phyloP scores from a whole-genome alignment of 768 basidiomycete genomes.

The Tricholoma terreum region DNA sequence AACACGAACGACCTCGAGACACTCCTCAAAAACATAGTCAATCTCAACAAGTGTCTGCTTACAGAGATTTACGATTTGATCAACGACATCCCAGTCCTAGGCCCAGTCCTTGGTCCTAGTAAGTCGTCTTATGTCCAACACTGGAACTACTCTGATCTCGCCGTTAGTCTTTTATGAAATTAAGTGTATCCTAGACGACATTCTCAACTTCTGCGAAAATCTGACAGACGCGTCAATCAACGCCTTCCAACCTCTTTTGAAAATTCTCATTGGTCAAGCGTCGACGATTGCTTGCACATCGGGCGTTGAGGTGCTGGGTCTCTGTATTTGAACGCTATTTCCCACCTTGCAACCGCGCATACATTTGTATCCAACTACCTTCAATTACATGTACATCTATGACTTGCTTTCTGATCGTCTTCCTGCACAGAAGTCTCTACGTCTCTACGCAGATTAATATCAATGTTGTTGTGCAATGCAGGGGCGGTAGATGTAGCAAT shows the following conservation, averaged over 20 bases:
- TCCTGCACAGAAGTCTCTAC: slow-evolving; percentile 10
- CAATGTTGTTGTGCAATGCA: slow-evolving; percentile 1
- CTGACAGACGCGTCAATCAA: slow-evolving; percentile 46
- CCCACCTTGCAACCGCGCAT: slow-evolving; percentile 22
- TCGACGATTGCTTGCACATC: slow-evolving; percentile 25
- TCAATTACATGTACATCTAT: slow-evolving; percentile 20
- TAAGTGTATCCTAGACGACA: slow-evolving; percentile 56
- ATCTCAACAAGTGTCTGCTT: slow-evolving; percentile 47
- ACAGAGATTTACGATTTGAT: slow-evolving; percentile 29
- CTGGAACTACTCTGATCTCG: slow-evolving; percentile 1
- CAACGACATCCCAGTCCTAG: slow-evolving; percentile 41
- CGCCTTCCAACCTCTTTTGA: slow-evolving; percentile 35
- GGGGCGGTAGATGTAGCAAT: not conserved
- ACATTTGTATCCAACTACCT: slow-evolving; percentile 28
- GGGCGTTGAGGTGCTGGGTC: slow-evolving; percentile 25
- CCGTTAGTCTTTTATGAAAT: slow-evolving; percentile 51
- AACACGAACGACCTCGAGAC: slow-evolving; percentile 39
- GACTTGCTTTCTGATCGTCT: slow-evolving; percentile 13
- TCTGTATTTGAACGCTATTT: slow-evolving; percentile 25
- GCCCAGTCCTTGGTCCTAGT: slow-evolving; percentile 55
- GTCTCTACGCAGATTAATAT: slow-evolving; percentile 18
- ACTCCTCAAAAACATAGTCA: slow-evolving; percentile 46
- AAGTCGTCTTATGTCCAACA: slow-evolving; percentile 20
- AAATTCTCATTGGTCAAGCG: slow-evolving; percentile 23
- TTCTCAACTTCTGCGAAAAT: slow-evolving; percentile 49